phyloP scores from a whole-genome alignment of 441 rosid genomes.

The Gossypium schwendimanii region DNA sequence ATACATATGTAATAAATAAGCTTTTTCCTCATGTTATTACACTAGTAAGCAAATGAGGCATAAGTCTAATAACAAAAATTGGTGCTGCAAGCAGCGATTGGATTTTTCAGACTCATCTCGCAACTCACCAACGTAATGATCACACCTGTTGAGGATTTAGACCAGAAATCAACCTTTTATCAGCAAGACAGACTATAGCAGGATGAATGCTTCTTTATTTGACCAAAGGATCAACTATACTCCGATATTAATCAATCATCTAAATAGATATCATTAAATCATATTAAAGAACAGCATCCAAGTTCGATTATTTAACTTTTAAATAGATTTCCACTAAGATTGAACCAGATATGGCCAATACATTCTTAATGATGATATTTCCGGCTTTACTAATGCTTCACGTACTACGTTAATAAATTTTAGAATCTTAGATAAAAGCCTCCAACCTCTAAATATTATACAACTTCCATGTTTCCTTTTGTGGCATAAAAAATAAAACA shows the following conservation, averaged over 20 bases:
- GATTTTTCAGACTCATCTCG: neutral
- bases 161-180: neutral
- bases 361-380: neutral
- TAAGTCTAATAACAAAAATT: neutral
- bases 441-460: neutral
- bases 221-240: neutral
- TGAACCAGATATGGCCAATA: neutral
- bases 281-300: neutral
- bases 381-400: neutral
- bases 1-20: no score
- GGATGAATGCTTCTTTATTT: constrained; percentile 1
- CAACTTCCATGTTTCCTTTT: neutral
- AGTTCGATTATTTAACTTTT: neutral
- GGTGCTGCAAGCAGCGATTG: neutral
- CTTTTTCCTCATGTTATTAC: no score
- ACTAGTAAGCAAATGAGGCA: no score
- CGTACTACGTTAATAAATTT: neutral
- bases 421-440: neutral
- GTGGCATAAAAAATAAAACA: neutral
- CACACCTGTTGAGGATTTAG: neutral
- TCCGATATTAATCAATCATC: neutral
- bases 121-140: neutral
- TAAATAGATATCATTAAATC: neutral
- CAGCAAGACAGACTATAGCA: neutral
- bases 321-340: neutral